Conservation (phyloP, 306 rosid species). For the Dalbergia oliveri region DNA sequence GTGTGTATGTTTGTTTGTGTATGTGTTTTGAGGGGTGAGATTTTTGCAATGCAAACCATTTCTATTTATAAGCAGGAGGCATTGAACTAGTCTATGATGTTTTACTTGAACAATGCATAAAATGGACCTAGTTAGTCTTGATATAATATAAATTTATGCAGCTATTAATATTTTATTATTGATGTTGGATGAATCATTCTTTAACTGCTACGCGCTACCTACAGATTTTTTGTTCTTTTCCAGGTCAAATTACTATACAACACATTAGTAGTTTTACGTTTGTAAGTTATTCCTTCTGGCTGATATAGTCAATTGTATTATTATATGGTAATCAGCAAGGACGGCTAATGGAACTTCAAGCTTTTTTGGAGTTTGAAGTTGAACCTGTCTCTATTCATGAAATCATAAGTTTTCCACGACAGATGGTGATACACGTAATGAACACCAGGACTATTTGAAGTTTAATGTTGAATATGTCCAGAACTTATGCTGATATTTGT, state of each 20-base stretch:
- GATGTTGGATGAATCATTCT: constrained; percentile 2
- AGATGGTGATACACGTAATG: too few relatives aligned
- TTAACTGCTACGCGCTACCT: constrained; percentile 1
- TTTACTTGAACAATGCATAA: background rate
- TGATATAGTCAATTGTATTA: background rate
- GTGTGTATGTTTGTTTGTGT: constrained; percentile 2
- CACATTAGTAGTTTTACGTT: background rate
- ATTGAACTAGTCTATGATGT: constrained; percentile 17
- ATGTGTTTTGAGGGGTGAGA: background rate
- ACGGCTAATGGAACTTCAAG: too few relatives aligned
- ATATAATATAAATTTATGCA: too few relatives aligned
- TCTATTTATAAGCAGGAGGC: constrained; percentile 34
- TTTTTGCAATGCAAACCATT: background rate
- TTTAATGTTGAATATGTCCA: too few relatives aligned
- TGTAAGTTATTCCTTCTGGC: background rate
- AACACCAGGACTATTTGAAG: too few relatives aligned
- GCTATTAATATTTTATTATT: background rate
- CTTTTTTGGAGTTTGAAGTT: too few relatives aligned
- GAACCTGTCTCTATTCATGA: too few relatives aligned
- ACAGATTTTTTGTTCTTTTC: background rate
- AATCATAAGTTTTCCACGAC: too few relatives aligned
- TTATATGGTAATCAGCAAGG: too few relatives aligned
- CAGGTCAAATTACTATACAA: background rate
- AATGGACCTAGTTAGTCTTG: constrained; percentile 15
- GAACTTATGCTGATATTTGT: too few relatives aligned